Evolutionary conservation across 192 early-diverging fungal genomes (phyloP).

Genomic region (Tieghemiomyces parasiticus): DNA sequence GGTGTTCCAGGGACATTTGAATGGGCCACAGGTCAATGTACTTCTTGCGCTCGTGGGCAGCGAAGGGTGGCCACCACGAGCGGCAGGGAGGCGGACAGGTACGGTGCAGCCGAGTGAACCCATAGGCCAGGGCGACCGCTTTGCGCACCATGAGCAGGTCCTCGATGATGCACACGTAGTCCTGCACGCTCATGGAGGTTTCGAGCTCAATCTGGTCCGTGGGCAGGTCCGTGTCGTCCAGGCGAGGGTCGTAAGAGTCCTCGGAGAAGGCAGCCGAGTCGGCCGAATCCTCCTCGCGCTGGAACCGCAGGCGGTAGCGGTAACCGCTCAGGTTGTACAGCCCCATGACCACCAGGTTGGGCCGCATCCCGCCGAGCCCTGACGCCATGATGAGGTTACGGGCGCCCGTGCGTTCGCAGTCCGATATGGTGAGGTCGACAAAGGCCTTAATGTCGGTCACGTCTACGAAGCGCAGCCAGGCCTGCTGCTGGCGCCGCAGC

Average conservation of each 20-base stretch:
- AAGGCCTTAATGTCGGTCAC: conserved; percentile 44
- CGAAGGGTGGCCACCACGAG: conserved; percentile 12
- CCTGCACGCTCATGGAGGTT: conserved; percentile 33
- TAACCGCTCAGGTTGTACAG: conserved; percentile 30
- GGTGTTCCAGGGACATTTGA: conserved; percentile 31
- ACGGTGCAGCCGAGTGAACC: conserved; percentile 35
- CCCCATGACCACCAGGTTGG: conserved; percentile 49
- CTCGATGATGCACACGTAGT: conserved; percentile 58
- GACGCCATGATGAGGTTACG: conserved; percentile 41
- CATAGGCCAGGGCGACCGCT: conserved; percentile 48
- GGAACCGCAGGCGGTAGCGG: conserved; percentile 7
- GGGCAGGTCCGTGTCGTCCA: conserved; percentile 23
- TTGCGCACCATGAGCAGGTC: conserved; percentile 49
- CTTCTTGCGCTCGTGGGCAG: conserved; percentile 13
- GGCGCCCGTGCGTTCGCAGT: conserved; percentile 30
- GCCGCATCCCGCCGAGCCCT: conserved; percentile 51
- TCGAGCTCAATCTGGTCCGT: conserved; percentile 39
- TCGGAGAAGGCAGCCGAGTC: neutral
- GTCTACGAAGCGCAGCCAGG: conserved; percentile 46
- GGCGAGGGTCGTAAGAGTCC: neutral
- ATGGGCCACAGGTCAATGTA: conserved; percentile 66
- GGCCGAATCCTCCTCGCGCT: conserved; percentile 3
- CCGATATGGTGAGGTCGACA: conserved; percentile 37
- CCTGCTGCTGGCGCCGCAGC: conserved; percentile 29
- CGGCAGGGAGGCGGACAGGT: conserved; percentile 13